Base-by-base conservation (phyloP, 116 monocot genomes). In the Zostera marina region DNA sequence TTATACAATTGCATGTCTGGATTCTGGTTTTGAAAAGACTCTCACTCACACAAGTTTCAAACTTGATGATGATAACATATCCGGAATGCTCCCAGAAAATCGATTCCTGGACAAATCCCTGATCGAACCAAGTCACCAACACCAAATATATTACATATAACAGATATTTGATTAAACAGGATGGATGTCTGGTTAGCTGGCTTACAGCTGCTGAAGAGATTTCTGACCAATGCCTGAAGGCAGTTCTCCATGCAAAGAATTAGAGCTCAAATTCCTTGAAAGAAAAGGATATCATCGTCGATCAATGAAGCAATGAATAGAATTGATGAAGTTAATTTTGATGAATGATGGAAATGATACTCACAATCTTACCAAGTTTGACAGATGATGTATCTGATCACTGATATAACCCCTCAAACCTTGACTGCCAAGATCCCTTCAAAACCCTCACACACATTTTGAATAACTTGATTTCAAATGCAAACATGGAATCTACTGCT, bases 81-180 rank as follows among this genome's bases (percentile, higher is more conserved):
- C 78, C 53, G 92, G 92, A 73, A 92, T 83, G 43, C 63, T 63
- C 9, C 92, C 92, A 46, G 79, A 68, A 52, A 87, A 72, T 64
- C 78, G 75, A 68, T 92, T 92, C 54, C 69, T 59, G 17, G 87
- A 87, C 62, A 92, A 70, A 70, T 92, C 92, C 67, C 86, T 91
- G 69, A n/a, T n/a, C n/a, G n/a, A n/a, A n/a, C n/a, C n/a, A n/a
- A n/a, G n/a, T n/a, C n/a, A n/a, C n/a, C n/a, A 59, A 65, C 11
- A 46, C 10, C 44, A 24, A 11, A 44, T 47, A 23, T 20, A 24
- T 46, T 25, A 11, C 2, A 22, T 14, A 13, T 47, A 23, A 47
- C 14, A 61, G 45, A 10, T n/a, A 10, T n/a, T 20, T 12, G 24
- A 44, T 47, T 5, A 12, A 14, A 22, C 11, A 60, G 9, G n/a